Base-by-base conservation (phyloP, 371 early-diverging fungal genomes). In the Lichtheimia ramosa region DNA sequence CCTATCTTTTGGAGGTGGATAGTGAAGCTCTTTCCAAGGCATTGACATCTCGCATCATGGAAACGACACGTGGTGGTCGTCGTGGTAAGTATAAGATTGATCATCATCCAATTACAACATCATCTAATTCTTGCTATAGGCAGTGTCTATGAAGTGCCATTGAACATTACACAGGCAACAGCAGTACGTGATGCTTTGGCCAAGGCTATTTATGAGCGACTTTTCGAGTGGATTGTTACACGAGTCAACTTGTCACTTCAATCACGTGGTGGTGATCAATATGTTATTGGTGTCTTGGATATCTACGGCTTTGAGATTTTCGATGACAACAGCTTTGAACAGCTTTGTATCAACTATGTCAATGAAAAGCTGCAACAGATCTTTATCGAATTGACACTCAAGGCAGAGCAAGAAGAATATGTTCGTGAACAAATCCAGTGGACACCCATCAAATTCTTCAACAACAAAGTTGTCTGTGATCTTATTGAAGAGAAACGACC, bases 341-440 rank as follows among this genome's bases (percentile, higher is more conserved):
- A 99, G 81, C 89, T 99, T 63, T 99, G 99, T 79, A 99, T 99
- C 82, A 99, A 99, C 83, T 99, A 99, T 64, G 99, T 99, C 58
- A 99, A 99, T 79, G 99, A 99, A 71, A 96, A 96, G 75, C 83
- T 99, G 62, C 99, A 99, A 71, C 99, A 99, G 71, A 99, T 99
- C 68, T 99, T 99, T 68, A 99, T 99, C 58, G 96, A 96, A 70
- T 80, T 97, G 61, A 95, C 99, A n/a, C 88, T 99, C 52, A 93
- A 94, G 73, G 89, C 96, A 0, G 98, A 99, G 75, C 98, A 97
- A 79, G 98, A 97, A 74, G 98, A 97, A 70, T 97, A 97, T 64
- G 92, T 93, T 25, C 85, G 89, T n/a, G 98, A 95, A 77, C 89
- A 94, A 51, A 99, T 99, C 66, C 84, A 98, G 63, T 99, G 99